These are phyloP conservation scores for Hibiscus trionum DNA, from an alignment of 345 rosid genomes.

Conservation along the genomic window DNA sequence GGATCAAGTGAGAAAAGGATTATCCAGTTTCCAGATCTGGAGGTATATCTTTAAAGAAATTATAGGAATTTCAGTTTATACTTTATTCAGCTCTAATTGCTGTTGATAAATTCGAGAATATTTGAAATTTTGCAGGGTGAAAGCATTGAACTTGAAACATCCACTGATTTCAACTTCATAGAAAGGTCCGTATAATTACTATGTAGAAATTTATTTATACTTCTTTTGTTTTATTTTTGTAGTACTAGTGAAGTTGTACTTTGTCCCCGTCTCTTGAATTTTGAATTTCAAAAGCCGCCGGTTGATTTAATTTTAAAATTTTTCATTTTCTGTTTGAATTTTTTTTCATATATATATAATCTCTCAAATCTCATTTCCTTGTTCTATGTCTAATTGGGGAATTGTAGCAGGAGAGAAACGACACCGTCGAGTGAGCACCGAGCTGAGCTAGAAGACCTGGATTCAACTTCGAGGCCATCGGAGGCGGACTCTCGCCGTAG, in stretches of 20 bases:
- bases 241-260: not conserved
- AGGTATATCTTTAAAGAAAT: slow-evolving; percentile 21
- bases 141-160: slow-evolving; percentile 46
- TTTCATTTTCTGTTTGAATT: not conserved
- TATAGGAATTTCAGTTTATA: slow-evolving; percentile 14
- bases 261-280: slow-evolving; percentile 9
- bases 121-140: slow-evolving; percentile 31
- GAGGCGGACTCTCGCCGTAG: slow-evolving; percentile 35
- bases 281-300: slow-evolving; percentile 26
- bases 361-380: not conserved
- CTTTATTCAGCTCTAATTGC: slow-evolving; percentile 18
- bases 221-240: not conserved
- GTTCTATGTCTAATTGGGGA: not conserved
- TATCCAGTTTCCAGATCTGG: slow-evolving; percentile 40
- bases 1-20: slow-evolving; percentile 33
- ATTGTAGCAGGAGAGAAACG: slow-evolving; percentile 27
- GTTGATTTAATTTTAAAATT: slow-evolving; percentile 1
- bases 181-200: slow-evolving; percentile 26
- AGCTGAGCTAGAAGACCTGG: slow-evolving; percentile 29
- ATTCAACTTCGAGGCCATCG: slow-evolving; percentile 23
- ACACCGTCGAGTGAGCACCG: slow-evolving; percentile 29
- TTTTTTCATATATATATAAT: not conserved
- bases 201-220: not conserved
- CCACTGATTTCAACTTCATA: slow-evolving; percentile 31
- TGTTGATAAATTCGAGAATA: slow-evolving; percentile 9